phyloP scores from a whole-genome alignment of 2,329 filamentous ascomycete species.

The Venturia oleaginea region DNA sequence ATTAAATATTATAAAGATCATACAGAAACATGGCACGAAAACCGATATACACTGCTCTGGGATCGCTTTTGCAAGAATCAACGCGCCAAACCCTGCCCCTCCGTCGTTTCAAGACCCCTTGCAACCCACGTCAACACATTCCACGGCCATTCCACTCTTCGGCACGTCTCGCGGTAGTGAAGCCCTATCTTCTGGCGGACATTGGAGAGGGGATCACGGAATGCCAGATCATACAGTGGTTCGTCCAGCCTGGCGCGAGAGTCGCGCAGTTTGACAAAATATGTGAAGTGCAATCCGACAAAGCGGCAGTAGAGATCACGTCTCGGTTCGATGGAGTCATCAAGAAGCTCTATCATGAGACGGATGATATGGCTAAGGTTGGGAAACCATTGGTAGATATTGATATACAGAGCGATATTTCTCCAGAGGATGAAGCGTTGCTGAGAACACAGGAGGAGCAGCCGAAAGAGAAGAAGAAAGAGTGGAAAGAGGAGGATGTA shows the following conservation, averaged over 20 bases:
- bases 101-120: conserved; percentile 18
- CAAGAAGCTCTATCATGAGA: conserved; percentile 91
- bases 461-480: neutral
- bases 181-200: conserved; percentile 74
- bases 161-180: conserved; percentile 43
- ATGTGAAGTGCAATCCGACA: conserved; percentile 97
- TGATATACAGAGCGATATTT: conserved; percentile 73
- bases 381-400: conserved; percentile 89
- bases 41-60: neutral
- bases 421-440: conserved; percentile 47
- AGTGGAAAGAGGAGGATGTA: neutral
- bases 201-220: conserved; percentile 93
- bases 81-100: neutral
- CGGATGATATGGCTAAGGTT: conserved; percentile 92
- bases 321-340: conserved; percentile 92
- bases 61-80: neutral
- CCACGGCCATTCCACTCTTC: conserved; percentile 26
- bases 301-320: conserved; percentile 77
- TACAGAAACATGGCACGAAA: neutral
- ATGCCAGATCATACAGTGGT: conserved; percentile 99
- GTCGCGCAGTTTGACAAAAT: conserved; percentile 97
- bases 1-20: neutral
- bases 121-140: conserved; percentile 23
- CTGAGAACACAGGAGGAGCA: conserved; percentile 17
- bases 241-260: conserved; percentile 87